Evolutionary conservation across 148 eudicot genomes (phyloP).

Genomic region (Diospyros lotus): DNA sequence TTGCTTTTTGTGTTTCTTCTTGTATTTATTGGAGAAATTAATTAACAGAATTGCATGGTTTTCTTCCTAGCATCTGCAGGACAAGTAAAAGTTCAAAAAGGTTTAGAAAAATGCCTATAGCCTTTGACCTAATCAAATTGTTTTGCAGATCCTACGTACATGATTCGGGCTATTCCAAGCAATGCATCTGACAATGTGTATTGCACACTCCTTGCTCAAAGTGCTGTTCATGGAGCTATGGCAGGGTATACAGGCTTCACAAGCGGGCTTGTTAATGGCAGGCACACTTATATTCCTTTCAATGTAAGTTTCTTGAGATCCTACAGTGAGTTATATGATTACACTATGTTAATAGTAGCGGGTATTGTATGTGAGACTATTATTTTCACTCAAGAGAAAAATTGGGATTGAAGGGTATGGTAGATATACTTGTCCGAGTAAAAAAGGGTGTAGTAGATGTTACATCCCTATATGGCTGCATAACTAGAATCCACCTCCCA

Average conservation of each 20-base stretch:
- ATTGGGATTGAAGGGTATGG: too few relatives aligned
- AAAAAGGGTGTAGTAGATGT: neutral
- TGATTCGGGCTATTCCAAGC: constrained; percentile 98
- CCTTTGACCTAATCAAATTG: constrained; percentile 18
- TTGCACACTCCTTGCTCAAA: constrained; percentile 98
- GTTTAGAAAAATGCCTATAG: neutral
- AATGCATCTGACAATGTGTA: constrained; percentile 94
- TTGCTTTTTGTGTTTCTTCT: constrained; percentile 1
- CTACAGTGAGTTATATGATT: constrained; percentile 2
- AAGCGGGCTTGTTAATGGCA: constrained; percentile 83
- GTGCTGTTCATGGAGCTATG: constrained; percentile 97
- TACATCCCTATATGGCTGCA: neutral
- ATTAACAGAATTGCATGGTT: neutral
- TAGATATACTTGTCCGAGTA: too few relatives aligned
- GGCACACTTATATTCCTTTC: constrained; percentile 90
- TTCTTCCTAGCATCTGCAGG: neutral
- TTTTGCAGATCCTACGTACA: constrained; percentile 90
- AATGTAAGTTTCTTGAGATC: constrained; percentile 48
- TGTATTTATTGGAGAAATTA: constrained; percentile 4
- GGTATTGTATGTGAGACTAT: neutral
- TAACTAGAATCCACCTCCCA: neutral
- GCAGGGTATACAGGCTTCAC: constrained; percentile 96
- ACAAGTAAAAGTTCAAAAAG: neutral
- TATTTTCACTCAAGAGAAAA: neutral
- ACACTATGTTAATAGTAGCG: neutral